Conservation (phyloP, 2,329 filamentous ascomycete genomes). For the Alternaria triticimaculans region DNA sequence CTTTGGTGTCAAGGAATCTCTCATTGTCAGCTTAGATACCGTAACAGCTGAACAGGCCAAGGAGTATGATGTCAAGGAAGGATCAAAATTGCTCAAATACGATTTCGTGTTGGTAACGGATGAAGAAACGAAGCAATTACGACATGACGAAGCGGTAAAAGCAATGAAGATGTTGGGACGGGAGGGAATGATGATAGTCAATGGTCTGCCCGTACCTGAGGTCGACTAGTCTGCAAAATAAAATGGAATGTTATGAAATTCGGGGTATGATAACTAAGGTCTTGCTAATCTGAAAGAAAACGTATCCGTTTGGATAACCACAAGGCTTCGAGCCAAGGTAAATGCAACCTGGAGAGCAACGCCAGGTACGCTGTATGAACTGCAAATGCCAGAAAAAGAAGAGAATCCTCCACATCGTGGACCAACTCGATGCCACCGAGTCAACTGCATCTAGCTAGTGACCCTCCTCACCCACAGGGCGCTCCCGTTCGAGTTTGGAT, state of each 20-base stretch:
- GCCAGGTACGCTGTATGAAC: background rate
- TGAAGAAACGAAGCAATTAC: conserved; percentile 69
- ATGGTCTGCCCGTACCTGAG: conserved; percentile 79
- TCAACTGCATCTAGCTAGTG: conserved; percentile 23
- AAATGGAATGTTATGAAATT: background rate
- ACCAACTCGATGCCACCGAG: background rate
- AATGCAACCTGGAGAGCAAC: background rate
- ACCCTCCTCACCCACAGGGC: conserved; percentile 51
- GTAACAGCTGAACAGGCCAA: conserved; percentile 37
- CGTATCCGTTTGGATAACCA: background rate
- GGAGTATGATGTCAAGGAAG: conserved; percentile 66
- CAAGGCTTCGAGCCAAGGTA: background rate
- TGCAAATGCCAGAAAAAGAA: background rate
- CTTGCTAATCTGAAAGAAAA: background rate
- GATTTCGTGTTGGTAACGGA: conserved; percentile 81
- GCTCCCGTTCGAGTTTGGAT: conserved; percentile 40
- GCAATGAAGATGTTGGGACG: conserved; percentile 71
- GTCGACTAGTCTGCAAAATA: conserved; percentile 53
- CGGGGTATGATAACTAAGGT: background rate
- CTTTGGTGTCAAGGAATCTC: conserved; percentile 83
- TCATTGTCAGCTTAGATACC: conserved; percentile 55
- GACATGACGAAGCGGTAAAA: conserved; percentile 70
- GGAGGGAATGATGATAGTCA: conserved; percentile 72
- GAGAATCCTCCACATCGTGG: background rate
- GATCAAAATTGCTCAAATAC: conserved; percentile 68